Conservation (phyloP, 306 rosid genomes). For the Styphnolobium japonicum region DNA sequence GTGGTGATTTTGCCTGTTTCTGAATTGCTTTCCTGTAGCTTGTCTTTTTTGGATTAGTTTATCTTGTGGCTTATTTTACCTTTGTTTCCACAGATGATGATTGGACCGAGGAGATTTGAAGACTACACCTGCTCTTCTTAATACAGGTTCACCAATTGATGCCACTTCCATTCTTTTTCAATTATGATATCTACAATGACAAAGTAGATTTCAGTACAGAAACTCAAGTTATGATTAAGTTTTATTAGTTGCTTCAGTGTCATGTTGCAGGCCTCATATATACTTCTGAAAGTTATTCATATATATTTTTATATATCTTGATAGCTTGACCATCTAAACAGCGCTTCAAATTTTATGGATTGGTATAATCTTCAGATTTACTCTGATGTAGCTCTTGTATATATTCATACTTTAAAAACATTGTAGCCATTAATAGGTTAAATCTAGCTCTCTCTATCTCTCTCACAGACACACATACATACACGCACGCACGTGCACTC, state of each 20-base stretch:
- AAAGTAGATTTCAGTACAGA: neutral
- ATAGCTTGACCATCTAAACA: neutral
- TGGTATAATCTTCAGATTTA: neutral
- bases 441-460: neutral
- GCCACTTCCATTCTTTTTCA: conserved; percentile 20
- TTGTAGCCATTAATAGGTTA: neutral
- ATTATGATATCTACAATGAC: neutral
- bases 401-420: neutral
- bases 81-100: conserved; percentile 21
- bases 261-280: neutral
- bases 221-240: neutral
- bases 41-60: neutral
- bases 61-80: conserved; percentile 2
- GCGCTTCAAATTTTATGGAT: neutral
- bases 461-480: neutral
- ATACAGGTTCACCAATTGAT: conserved; percentile 33
- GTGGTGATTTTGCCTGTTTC: neutral
- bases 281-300: neutral
- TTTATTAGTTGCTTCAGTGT: conserved; percentile 2
- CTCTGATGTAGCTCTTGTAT: neutral
- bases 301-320: neutral
- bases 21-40: conserved; percentile 12
- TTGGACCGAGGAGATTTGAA: conserved; percentile 24
- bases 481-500: no score
- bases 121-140: conserved; percentile 26